phyloP scores from a whole-genome alignment of 2,329 filamentous ascomycete genomes.

The Fusarium sterilihyphosum region DNA sequence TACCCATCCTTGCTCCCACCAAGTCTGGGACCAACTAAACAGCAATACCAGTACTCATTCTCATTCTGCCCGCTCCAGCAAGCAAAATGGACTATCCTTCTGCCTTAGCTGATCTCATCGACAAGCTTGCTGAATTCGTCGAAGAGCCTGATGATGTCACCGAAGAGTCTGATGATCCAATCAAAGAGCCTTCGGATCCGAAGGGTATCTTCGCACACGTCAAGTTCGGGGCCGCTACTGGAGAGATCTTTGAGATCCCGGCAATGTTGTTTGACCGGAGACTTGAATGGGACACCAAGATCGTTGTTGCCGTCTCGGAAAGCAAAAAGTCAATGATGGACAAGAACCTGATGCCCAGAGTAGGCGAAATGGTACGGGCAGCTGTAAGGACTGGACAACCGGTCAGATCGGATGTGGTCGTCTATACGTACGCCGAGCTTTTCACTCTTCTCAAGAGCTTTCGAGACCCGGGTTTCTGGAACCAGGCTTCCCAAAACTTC shows the following conservation, averaged over 20 bases:
- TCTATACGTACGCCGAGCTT: not conserved
- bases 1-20: not conserved
- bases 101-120: rapidly evolving
- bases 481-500: not conserved
- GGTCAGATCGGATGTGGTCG: not conserved
- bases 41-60: not conserved
- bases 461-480: not conserved
- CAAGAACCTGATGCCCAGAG: not conserved
- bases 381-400: not conserved
- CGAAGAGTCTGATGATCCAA: too few relatives aligned
- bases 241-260: not conserved
- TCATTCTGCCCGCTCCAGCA: not conserved
- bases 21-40: not conserved
- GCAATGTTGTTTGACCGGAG: not conserved
- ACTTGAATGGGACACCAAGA: not conserved
- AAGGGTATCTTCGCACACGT: not conserved
- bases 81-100: not conserved
- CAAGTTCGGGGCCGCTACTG: not conserved
- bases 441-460: not conserved
- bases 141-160: too few relatives aligned
- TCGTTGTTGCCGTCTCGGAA: not conserved
- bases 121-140: rapidly evolving
- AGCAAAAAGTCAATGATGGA: not conserved
- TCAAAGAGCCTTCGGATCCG: too few relatives aligned
- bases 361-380: not conserved